phyloP scores from a whole-genome alignment of 257 asterid species.

The Petunia axillaris region DNA sequence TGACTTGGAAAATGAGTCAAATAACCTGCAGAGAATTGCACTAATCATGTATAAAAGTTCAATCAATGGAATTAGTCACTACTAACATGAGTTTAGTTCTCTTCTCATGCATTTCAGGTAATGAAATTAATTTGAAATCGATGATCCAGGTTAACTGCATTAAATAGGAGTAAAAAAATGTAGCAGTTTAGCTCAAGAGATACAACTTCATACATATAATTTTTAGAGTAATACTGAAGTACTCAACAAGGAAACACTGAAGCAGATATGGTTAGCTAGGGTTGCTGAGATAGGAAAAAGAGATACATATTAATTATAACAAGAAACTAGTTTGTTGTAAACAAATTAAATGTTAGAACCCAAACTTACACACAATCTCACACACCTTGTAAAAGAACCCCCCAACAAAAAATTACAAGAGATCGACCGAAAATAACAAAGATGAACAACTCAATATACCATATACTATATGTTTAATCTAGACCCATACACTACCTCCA shows the following conservation, averaged over 20 bases:
- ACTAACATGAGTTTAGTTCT: neutral
- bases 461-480: slow-evolving; percentile 18
- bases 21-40: no score
- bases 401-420: neutral
- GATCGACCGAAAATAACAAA: neutral
- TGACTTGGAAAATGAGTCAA: no score
- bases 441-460: neutral
- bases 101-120: neutral
- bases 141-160: neutral
- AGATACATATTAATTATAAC: neutral
- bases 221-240: neutral
- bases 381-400: slow-evolving; percentile 18
- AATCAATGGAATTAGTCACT: neutral
- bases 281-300: neutral
- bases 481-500: neutral
- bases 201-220: neutral
- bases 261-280: neutral
- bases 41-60: neutral
- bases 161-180: neutral
- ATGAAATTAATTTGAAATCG: slow-evolving; percentile 3
- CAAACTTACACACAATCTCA: slow-evolving; percentile 15
- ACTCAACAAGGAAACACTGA: neutral
- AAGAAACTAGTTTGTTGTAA: neutral
- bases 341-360: slow-evolving; percentile 19
- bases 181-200: neutral